phyloP scores from a whole-genome alignment of 306 rosid species.

The cucumber (Cucumis sativus) region DNA sequence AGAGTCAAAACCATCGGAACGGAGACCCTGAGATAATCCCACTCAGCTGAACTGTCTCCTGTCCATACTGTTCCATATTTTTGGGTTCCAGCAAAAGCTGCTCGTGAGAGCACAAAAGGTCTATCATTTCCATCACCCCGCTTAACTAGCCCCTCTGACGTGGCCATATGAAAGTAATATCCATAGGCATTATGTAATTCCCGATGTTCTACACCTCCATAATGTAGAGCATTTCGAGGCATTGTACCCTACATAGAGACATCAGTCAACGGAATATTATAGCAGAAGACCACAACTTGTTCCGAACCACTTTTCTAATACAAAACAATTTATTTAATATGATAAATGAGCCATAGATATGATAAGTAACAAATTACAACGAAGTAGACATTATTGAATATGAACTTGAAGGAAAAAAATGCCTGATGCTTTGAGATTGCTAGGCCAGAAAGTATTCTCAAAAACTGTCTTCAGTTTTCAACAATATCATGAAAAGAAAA shows the following conservation, averaged over 20 bases:
- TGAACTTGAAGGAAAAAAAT: neutral
- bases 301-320: neutral
- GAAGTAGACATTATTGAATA: neutral
- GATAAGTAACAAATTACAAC: neutral
- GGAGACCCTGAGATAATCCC: constrained; percentile 88
- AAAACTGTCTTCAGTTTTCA: neutral
- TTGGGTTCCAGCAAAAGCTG: constrained; percentile 88
- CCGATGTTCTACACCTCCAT: constrained; percentile 69
- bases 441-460: neutral
- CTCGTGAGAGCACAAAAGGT: constrained; percentile 87
- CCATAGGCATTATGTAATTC: constrained; percentile 94
- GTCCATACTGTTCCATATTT: constrained; percentile 91
- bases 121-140: constrained; percentile 84
- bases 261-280: constrained; percentile 1
- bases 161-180: constrained; percentile 94
- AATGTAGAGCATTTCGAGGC: constrained; percentile 89
- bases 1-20: constrained; percentile 90
- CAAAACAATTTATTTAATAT: neutral
- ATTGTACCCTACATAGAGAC: constrained; percentile 55
- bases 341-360: neutral
- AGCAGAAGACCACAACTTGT: neutral
- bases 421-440: neutral
- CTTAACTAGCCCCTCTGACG: constrained; percentile 68
- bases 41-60: constrained; percentile 90
- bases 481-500: neutral